Evolutionary conservation across 2,329 filamentous ascomycete species (phyloP).

Genomic region (Annulohypoxylon truncatum): DNA sequence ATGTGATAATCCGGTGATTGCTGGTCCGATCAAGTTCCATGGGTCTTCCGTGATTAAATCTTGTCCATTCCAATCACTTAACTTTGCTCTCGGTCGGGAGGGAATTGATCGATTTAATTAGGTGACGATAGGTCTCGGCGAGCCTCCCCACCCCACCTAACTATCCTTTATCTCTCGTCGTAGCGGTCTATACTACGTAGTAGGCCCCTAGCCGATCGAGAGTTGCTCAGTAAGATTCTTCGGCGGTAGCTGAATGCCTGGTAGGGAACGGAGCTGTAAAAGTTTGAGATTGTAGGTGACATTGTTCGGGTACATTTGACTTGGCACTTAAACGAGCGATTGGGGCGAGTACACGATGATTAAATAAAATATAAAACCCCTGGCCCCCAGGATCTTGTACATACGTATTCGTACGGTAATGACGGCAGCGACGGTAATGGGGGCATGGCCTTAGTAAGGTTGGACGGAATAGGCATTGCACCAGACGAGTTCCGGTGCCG

Average conservation of each 20-base stretch:
- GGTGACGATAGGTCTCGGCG: background rate
- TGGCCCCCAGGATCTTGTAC: too few relatives aligned
- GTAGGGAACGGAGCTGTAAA: slow-evolving; percentile 8
- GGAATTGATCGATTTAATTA: background rate
- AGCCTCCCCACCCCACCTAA: background rate
- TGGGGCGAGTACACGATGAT: background rate
- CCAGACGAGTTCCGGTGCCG: slow-evolving; percentile 34
- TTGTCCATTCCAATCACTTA: background rate
- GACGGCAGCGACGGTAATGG: background rate
- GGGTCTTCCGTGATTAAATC: slow-evolving; percentile 4
- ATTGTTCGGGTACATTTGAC: slow-evolving; percentile 20
- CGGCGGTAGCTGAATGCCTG: slow-evolving; percentile 15
- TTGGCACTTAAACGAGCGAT: slow-evolving; percentile 21
- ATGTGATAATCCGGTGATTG: background rate
- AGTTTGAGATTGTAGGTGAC: slow-evolving; percentile 13
- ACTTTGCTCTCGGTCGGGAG: slow-evolving; percentile 11
- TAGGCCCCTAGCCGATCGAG: slow-evolving; percentile 7
- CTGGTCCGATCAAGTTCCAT: slow-evolving; percentile 6
- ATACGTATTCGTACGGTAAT: slow-evolving; percentile 7
- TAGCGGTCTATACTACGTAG: background rate
- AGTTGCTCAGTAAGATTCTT: slow-evolving; percentile 5
- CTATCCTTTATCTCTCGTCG: too few relatives aligned
- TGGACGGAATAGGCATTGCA: slow-evolving; percentile 30
- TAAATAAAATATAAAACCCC: background rate
- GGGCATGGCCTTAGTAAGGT: slow-evolving; percentile 26